phyloP scores from a whole-genome alignment of 2,329 filamentous ascomycete genomes.

The Akanthomyces muscarius region DNA sequence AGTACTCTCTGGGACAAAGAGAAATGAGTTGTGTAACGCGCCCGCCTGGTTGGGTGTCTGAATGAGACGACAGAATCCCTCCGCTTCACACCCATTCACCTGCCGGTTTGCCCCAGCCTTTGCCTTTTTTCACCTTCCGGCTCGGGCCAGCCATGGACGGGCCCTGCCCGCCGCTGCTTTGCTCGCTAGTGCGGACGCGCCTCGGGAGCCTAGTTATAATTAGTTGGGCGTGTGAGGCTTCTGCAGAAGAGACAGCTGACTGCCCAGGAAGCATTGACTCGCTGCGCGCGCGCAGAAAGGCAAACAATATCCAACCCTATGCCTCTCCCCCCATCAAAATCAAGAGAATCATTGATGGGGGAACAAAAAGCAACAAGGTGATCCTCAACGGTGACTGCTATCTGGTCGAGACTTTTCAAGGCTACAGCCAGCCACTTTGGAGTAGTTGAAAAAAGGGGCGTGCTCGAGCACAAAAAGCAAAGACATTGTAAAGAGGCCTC shows the following conservation, averaged over 20 bases:
- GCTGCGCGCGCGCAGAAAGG: too few relatives aligned
- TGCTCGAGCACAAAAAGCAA: background rate
- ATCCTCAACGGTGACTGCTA: too few relatives aligned
- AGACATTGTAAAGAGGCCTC: conserved; percentile 7
- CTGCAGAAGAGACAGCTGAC: background rate
- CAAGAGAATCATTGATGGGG: too few relatives aligned
- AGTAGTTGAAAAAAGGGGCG: background rate
- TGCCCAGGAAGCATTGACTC: background rate
- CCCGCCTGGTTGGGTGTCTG: background rate
- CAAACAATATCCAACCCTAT: too few relatives aligned
- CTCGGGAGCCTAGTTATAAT: too few relatives aligned
- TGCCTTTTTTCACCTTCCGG: background rate
- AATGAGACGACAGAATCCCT: background rate
- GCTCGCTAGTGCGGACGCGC: too few relatives aligned
- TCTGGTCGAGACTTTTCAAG: too few relatives aligned
- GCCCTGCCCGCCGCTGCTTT: background rate
- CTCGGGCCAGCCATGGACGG: background rate
- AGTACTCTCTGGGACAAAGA: background rate
- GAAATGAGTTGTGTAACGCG: background rate
- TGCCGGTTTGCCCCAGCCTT: background rate
- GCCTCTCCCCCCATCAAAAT: too few relatives aligned
- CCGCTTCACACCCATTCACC: background rate
- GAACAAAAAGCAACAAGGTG: too few relatives aligned
- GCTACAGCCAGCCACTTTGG: background rate
- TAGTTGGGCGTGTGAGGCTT: too few relatives aligned